phyloP scores from a whole-genome alignment of 2,329 filamentous ascomycete species.

The Neonectria coccinea region DNA sequence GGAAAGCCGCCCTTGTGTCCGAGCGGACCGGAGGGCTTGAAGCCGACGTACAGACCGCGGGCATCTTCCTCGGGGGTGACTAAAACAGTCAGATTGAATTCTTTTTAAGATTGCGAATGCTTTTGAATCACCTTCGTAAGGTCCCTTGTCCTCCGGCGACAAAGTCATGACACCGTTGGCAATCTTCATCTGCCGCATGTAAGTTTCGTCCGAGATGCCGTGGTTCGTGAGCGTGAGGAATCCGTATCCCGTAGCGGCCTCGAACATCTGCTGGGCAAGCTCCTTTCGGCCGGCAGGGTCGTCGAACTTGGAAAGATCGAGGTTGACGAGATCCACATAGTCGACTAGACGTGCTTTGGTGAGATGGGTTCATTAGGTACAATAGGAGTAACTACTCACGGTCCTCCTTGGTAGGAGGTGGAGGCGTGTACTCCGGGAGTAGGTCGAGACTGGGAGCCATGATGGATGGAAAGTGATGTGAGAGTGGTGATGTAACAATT shows the following conservation, averaged over 20 bases:
- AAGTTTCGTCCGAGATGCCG: conserved; percentile 45
- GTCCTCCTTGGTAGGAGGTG: conserved; percentile 22
- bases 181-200: conserved; percentile 43
- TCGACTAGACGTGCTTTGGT: conserved; percentile 30
- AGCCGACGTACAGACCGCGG: conserved; percentile 46
- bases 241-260: conserved; percentile 45
- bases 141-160: conserved; percentile 42
- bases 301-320: conserved; percentile 46
- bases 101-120: background rate
- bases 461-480: background rate
- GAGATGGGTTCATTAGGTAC: background rate
- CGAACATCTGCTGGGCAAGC: conserved; percentile 46
- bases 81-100: conserved; percentile 3
- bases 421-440: conserved; percentile 23
- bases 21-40: conserved; percentile 42
- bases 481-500: background rate
- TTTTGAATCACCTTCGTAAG: conserved; percentile 42
- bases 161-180: conserved; percentile 47
- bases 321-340: conserved; percentile 45
- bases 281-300: conserved; percentile 40
- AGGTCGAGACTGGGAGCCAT: conserved; percentile 19
- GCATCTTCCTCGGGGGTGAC: conserved; percentile 47
- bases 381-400: conserved; percentile 6
- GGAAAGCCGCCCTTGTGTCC: conserved; percentile 34
- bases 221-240: conserved; percentile 46